These are phyloP conservation scores for Rubus idaeus DNA, from an alignment of 306 rosid genomes.

Conservation along the genomic window DNA sequence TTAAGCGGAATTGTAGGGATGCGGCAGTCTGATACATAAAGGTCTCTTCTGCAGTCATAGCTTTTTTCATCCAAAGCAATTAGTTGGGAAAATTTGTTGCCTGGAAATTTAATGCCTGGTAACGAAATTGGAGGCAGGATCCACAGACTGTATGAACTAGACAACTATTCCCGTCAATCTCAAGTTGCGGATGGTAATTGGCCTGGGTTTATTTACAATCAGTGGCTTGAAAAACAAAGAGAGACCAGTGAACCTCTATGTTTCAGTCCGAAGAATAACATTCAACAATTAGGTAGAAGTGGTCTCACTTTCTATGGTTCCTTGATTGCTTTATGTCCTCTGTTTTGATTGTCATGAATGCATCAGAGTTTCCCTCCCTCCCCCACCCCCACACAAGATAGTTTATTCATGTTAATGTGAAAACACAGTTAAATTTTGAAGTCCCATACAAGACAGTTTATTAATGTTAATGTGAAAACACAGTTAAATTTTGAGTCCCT, in stretches of 20 bases:
- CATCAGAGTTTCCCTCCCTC: constrained; percentile 11
- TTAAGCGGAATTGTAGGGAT: constrained; percentile 2
- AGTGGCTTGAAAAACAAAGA: constrained; percentile 32
- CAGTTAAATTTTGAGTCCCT: constrained; percentile 12
- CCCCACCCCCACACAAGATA: too few relatives aligned
- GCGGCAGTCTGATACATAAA: neutral
- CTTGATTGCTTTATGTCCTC: neutral
- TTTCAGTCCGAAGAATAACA: constrained; percentile 23
- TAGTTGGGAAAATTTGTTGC: constrained; percentile 23
- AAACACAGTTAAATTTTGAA: constrained; percentile 14
- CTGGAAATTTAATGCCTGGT: constrained; percentile 45
- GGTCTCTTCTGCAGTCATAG: constrained; percentile 2
- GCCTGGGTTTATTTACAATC: constrained; percentile 30
- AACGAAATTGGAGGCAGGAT: constrained; percentile 45
- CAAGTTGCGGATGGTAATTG: constrained; percentile 25
- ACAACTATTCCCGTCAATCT: constrained; percentile 31
- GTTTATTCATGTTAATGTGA: neutral
- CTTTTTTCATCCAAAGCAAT: constrained; percentile 7
- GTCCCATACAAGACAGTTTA: neutral
- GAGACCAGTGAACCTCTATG: constrained; percentile 19
- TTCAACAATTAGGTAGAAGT: constrained; percentile 29
- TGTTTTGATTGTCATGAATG: constrained; percentile 9
- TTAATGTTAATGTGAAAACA: neutral
- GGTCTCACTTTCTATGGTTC: neutral
- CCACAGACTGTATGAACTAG: constrained; percentile 30